A percentile compares a stretch with the other conserved stretches of the same genome.
phyloP scores from a whole-genome alignment of 805 yeast species.

The Komagataella populi region DNA sequence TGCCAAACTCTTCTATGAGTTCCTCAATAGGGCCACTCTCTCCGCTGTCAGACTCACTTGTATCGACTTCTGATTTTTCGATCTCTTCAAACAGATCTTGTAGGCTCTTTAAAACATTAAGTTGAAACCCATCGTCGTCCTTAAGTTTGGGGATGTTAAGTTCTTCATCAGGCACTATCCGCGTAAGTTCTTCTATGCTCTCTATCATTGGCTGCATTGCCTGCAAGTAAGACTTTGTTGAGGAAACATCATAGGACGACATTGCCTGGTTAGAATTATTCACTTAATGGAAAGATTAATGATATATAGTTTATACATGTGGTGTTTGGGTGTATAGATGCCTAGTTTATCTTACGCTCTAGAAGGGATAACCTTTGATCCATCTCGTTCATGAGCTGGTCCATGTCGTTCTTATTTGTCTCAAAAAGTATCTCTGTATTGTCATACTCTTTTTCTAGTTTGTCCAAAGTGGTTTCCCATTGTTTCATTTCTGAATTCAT shows the following conservation, averaged over 20 bases:
- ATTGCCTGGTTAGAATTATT: slow-evolving; percentile 11
- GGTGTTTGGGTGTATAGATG: background rate
- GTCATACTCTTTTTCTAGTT: background rate
- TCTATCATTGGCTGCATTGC: slow-evolving; percentile 67
- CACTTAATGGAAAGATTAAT: background rate
- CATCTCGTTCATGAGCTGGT: background rate
- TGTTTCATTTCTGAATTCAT: background rate
- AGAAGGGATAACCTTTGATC: background rate
- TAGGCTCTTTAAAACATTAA: slow-evolving; percentile 5
- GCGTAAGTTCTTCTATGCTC: slow-evolving; percentile 15
- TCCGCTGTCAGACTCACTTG: slow-evolving; percentile 1
- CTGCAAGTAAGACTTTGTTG: slow-evolving; percentile 65
- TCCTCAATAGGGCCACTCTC: slow-evolving; percentile 7
- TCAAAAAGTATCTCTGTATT: background rate
- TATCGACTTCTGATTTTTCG: slow-evolving; percentile 11
- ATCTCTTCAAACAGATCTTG: slow-evolving; percentile 20
- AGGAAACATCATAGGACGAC: slow-evolving; percentile 42
- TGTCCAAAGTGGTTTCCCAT: background rate
- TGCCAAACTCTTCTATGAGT: slow-evolving; percentile 17
- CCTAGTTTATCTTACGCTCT: background rate
- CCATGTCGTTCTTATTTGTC: background rate
- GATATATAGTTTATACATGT: background rate
- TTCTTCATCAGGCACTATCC: slow-evolving; percentile 15
- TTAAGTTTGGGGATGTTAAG: slow-evolving; percentile 4
- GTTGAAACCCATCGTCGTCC: slow-evolving; percentile 1